Percentiles rank a stretch among this genome's conserved stretches.
Evolutionary conservation across 176 grass and related monocot species (phyloP).

Genomic region (Themeda triandra): DNA sequence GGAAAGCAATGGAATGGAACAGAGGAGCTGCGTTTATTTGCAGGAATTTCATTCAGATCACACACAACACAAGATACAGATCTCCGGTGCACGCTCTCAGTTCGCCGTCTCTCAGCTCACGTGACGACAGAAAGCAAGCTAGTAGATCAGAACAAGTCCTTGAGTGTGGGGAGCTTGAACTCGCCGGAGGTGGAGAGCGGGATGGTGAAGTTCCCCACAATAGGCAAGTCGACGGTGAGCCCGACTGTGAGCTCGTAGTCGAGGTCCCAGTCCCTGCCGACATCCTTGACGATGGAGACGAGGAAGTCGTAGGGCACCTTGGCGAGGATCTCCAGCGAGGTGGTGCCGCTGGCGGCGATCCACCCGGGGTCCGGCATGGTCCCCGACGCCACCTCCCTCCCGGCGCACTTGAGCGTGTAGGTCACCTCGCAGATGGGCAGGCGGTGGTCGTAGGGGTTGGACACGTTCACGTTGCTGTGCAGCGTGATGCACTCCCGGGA

Average conservation of each 20-base stretch:
- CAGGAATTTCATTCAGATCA: not conserved
- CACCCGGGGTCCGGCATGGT: constrained; percentile 76
- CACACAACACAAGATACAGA: not conserved
- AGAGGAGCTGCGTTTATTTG: constrained; percentile 3
- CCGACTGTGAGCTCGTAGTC: constrained; percentile 65
- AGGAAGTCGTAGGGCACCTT: constrained; percentile 82
- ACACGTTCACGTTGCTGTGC: constrained; percentile 73
- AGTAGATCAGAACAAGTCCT: constrained; percentile 42
- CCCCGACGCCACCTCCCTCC: constrained; percentile 55
- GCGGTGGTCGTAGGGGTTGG: constrained; percentile 75
- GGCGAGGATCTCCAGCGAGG: constrained; percentile 73
- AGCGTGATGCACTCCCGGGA: constrained; percentile 59
- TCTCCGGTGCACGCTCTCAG: not conserved
- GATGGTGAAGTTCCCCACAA: constrained; percentile 81
- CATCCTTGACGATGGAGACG: constrained; percentile 52
- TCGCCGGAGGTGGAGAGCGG: constrained; percentile 63
- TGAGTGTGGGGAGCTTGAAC: constrained; percentile 78
- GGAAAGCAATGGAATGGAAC: not conserved
- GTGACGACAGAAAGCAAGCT: no score
- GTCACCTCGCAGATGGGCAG: constrained; percentile 79
- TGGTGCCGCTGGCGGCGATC: constrained; percentile 55
- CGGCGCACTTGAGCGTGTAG: constrained; percentile 62
- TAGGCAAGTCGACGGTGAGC: constrained; percentile 65
- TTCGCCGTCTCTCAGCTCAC: no score
- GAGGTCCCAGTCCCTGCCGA: constrained; percentile 79